Conservation (phyloP, 2,329 filamentous ascomycete species). For the Diaporthe caulivora region DNA sequence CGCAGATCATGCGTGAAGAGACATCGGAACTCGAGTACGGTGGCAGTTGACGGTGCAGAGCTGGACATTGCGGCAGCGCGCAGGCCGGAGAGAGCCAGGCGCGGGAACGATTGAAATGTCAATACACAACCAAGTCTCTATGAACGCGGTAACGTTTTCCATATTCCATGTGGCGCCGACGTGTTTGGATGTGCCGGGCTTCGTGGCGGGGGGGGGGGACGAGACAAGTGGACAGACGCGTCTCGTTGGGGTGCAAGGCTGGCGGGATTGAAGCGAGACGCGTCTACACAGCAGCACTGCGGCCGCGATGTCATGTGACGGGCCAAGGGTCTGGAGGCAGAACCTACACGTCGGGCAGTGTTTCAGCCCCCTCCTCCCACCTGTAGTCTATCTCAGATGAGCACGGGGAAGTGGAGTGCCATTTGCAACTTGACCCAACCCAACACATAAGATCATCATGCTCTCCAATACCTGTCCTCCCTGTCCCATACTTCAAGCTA, state of each 20-base stretch:
- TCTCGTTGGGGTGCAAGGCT: not conserved
- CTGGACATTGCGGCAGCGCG: slow-evolving; percentile 31
- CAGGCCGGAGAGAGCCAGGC: slow-evolving; percentile 9
- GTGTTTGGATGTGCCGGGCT: not conserved
- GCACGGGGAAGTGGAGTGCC: slow-evolving; percentile 2
- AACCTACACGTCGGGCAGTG: not conserved
- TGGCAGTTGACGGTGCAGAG: slow-evolving; percentile 72
- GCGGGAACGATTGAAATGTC: not conserved
- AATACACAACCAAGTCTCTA: not conserved
- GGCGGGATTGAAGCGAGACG: slow-evolving; percentile 11
- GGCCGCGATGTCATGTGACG: slow-evolving; percentile 39
- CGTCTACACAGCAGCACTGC: slow-evolving; percentile 6
- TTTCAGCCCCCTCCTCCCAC: not conserved
- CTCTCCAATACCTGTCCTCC: not conserved
- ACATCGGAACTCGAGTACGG: slow-evolving; percentile 85
- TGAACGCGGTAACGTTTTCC: not conserved
- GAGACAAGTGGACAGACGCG: not conserved
- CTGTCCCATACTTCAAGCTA: too few relatives aligned
- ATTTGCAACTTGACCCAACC: not conserved
- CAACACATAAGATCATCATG: too few relatives aligned
- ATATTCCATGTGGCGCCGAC: not conserved
- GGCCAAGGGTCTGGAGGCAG: not conserved
- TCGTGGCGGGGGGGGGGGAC: not conserved
- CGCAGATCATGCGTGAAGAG: slow-evolving; percentile 88
- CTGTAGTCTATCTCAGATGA: too few relatives aligned